Conservation (phyloP, 768 basidiomycete genomes). For the Kwoniella heveanensis region DNA sequence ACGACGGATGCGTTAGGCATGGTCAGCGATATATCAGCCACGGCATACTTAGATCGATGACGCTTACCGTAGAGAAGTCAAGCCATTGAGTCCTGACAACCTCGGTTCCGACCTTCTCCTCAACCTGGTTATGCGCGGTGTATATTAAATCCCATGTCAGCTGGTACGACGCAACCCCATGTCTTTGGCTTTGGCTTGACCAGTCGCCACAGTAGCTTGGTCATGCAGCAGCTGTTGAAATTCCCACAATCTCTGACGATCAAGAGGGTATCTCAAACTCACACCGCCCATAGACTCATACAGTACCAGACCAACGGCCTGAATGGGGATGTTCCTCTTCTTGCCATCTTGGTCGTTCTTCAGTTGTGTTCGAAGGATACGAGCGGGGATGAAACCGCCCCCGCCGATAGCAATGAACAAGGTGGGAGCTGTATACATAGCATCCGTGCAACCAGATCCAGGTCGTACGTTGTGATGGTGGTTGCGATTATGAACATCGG, state of each 20-base stretch:
- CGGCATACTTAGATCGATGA: no score
- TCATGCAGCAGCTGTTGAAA: no score
- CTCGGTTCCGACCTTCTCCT: slow-evolving; percentile 59
- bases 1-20: not conserved
- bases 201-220: no score
- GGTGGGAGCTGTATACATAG: slow-evolving; percentile 33
- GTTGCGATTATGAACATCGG: no score
- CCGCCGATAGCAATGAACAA: slow-evolving; percentile 55
- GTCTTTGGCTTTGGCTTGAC: no score
- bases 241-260: no score
- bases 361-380: slow-evolving; percentile 68
- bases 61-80: slow-evolving; percentile 58
- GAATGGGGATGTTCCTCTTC: slow-evolving; percentile 82
- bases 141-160: not conserved
- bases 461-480: no score
- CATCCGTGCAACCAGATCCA: no score
- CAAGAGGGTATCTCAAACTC: slow-evolving; percentile 51
- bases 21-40: slow-evolving; percentile 2
- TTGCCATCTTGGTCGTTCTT: slow-evolving; percentile 27
- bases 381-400: slow-evolving; percentile 91
- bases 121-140: slow-evolving; percentile 28
- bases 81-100: slow-evolving; percentile 97
- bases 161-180: no score
- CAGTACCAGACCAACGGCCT: slow-evolving; percentile 92
- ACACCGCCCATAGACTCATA: slow-evolving; percentile 85